A percentile compares a stretch with the other conserved stretches of the same genome.
These are phyloP conservation scores for Colletotrichum brevisporum DNA, from an alignment of 2,329 filamentous ascomycete genomes.

Conservation along the genomic window DNA sequence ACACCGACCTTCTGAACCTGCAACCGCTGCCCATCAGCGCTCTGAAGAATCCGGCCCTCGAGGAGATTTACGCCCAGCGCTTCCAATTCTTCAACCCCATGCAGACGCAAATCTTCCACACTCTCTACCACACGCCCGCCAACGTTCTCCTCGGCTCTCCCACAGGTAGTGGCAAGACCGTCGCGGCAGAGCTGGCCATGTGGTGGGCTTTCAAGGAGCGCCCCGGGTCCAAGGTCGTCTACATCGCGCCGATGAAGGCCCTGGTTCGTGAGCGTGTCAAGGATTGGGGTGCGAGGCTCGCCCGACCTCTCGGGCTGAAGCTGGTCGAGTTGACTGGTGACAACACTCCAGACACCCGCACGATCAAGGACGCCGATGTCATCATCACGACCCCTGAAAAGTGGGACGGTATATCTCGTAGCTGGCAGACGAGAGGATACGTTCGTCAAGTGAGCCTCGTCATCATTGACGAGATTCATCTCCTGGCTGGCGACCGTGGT, in stretches of 20 bases:
- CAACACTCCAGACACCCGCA: conserved; percentile 96
- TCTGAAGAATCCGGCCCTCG: conserved; percentile 86
- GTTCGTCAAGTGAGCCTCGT: conserved; percentile 95
- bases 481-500: conserved; percentile 95
- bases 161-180: conserved; percentile 97
- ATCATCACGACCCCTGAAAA: conserved; percentile 99
- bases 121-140: conserved; percentile 89
- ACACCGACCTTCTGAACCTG: conserved; percentile 92
- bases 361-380: conserved; percentile 95
- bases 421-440: conserved; percentile 97
- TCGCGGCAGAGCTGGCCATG: conserved; percentile 96
- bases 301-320: conserved; percentile 86
- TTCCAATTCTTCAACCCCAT: conserved; percentile 99
- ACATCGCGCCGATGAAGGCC: conserved; percentile 99
- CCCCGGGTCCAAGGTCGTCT: conserved; percentile 96
- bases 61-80: conserved; percentile 88
- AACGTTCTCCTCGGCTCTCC: conserved; percentile 97
- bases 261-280: conserved; percentile 96
- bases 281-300: conserved; percentile 90
- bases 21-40: conserved; percentile 91
- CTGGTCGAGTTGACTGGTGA: conserved; percentile 94
- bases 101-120: conserved; percentile 99
- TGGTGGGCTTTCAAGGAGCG: conserved; percentile 99
- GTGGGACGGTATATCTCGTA: conserved; percentile 99
- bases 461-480: conserved; percentile 98